Percentiles rank a stretch among this genome's conserved stretches.
Evolutionary conservation across 2,329 filamentous ascomycete species (phyloP).

Genomic region (Didymella lethalis): DNA sequence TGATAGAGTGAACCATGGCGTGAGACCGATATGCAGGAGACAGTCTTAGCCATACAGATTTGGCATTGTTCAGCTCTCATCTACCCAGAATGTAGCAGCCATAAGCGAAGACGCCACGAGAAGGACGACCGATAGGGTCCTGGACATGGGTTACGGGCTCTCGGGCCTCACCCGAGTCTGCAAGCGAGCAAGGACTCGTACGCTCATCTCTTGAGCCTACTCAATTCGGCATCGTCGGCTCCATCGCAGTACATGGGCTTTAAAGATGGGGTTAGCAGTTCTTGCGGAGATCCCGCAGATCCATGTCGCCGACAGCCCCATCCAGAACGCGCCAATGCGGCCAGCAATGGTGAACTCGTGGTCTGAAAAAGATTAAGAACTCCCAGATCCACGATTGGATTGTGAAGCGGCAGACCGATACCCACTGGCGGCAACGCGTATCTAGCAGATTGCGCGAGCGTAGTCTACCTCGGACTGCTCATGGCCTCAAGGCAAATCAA

Average conservation of each 20-base stretch:
- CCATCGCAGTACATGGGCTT: neutral
- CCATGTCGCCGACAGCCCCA: conserved; percentile 5
- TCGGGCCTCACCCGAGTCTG: neutral
- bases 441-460: neutral
- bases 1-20: conserved; percentile 6
- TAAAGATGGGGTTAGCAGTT: neutral
- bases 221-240: neutral
- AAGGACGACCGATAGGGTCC: conserved; percentile 6
- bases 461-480: neutral
- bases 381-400: neutral
- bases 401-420: neutral
- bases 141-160: neutral
- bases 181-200: neutral
- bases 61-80: conserved; percentile 7
- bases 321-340: neutral
- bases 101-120: conserved; percentile 6
- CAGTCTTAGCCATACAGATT: neutral
- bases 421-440: neutral
- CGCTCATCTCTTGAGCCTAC: conserved; percentile 4
- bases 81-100: conserved; percentile 3
- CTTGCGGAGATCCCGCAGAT: conserved; percentile 19
- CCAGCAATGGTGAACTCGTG: neutral
- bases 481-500: neutral
- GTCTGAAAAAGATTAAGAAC: neutral
- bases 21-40: neutral